Conservation (phyloP, 352 stramenopile genomes). For the Peronospora farinosa region DNA sequence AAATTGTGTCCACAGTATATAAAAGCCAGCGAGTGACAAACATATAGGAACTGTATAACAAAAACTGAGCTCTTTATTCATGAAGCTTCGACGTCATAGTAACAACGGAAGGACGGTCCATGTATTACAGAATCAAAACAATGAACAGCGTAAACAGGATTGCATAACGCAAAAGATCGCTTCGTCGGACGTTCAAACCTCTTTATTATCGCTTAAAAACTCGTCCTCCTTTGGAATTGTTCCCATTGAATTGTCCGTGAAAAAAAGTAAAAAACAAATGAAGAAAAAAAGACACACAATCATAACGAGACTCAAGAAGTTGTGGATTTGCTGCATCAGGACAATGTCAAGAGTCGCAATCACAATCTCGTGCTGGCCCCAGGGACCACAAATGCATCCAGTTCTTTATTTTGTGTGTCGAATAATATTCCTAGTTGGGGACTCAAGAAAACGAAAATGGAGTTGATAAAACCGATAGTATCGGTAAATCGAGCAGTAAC, state of each 20-base stretch:
- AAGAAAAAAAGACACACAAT: constrained; percentile 18
- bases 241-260: too few species aligned
- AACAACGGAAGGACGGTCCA: background rate
- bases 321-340: constrained; percentile 28
- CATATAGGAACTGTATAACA: too few species aligned
- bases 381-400: constrained; percentile 1
- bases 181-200: background rate
- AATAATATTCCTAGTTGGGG: constrained; percentile 37
- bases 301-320: constrained; percentile 16
- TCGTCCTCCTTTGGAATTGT: too few species aligned
- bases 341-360: constrained; percentile 70
- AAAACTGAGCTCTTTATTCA: constrained; percentile 3
- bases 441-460: constrained; percentile 20
- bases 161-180: background rate
- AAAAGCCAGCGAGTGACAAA: constrained; percentile 1
- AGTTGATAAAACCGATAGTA: constrained; percentile 3
- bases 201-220: constrained; percentile 8
- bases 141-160: background rate
- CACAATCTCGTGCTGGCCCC: constrained; percentile 58
- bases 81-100: constrained; percentile 27
- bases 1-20: constrained; percentile 18
- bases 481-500: constrained; percentile 23
- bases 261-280: background rate
- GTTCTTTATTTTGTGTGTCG: constrained; percentile 11
- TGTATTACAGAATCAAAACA: background rate